These are phyloP conservation scores for Sechiopsis laciniata DNA, from an alignment of 306 rosid species.

Conservation along the genomic window DNA sequence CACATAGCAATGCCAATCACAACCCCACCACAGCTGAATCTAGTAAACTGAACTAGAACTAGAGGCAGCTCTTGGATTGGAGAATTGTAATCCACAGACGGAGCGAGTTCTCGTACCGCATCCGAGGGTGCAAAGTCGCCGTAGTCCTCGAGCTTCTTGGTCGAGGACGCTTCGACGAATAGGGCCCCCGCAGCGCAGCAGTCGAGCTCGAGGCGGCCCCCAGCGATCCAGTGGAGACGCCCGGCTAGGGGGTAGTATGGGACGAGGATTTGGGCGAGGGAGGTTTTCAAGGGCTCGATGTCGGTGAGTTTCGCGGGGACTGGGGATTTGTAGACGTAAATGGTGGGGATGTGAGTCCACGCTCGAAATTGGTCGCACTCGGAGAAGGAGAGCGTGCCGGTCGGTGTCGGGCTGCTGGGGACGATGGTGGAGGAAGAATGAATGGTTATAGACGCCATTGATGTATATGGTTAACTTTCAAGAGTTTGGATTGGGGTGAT, in stretches of 20 bases:
- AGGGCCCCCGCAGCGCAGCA: slow-evolving; percentile 47
- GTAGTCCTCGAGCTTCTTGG: slow-evolving; percentile 25
- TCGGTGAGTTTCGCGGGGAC: not conserved
- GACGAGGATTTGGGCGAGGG: slow-evolving; percentile 41
- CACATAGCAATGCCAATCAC: slow-evolving; percentile 31
- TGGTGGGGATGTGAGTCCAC: slow-evolving; percentile 15
- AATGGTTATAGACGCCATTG: slow-evolving; percentile 7
- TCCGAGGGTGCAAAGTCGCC: slow-evolving; percentile 35
- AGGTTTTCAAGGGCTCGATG: slow-evolving; percentile 22
- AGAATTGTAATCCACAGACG: slow-evolving; percentile 32
- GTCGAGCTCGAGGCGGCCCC: slow-evolving; percentile 45
- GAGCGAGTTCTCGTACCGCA: slow-evolving; percentile 25
- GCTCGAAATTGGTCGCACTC: slow-evolving; percentile 6
- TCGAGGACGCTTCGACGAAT: slow-evolving; percentile 43
- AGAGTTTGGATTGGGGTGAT: not conserved
- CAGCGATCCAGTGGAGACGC: slow-evolving; percentile 38
- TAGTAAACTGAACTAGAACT: slow-evolving; percentile 40
- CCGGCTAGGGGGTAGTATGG: slow-evolving; percentile 61
- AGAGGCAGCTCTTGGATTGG: slow-evolving; percentile 46
- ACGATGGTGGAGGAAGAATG: not conserved
- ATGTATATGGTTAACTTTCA: not conserved
- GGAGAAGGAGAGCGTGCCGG: not conserved
- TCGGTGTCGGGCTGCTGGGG: slow-evolving; percentile 10
- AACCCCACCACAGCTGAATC: slow-evolving; percentile 49
- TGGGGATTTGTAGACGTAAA: slow-evolving; percentile 12